These are phyloP conservation scores for Leccinum disarticulatum DNA, from an alignment of 768 basidiomycete genomes.

Conservation along the genomic window DNA sequence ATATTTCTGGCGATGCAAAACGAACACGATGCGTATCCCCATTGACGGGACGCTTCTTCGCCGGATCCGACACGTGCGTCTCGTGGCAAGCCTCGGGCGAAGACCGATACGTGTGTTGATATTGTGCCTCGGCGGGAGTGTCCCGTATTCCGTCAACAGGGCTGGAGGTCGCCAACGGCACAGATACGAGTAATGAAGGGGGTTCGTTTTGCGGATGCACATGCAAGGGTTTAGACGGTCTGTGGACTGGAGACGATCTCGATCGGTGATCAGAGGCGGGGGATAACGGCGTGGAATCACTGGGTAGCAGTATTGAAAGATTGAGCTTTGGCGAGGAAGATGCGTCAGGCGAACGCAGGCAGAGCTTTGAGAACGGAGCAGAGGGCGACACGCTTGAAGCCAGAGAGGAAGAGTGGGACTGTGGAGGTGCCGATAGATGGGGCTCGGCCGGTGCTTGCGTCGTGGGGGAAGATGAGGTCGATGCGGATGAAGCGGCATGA, in stretches of 20 bases:
- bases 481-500: not conserved
- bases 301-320: constrained; percentile 11
- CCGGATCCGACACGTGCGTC: constrained; percentile 7
- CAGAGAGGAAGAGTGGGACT: not conserved
- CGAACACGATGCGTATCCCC: constrained; percentile 27
- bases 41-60: constrained; percentile 10
- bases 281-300: constrained; percentile 3
- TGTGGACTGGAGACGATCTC: constrained; percentile 14
- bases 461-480: not conserved
- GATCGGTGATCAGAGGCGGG: constrained; percentile 5
- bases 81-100: constrained; percentile 13
- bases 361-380: constrained; percentile 51
- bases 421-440: not conserved
- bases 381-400: constrained; percentile 42
- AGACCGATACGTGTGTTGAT: constrained; percentile 17
- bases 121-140: constrained; percentile 25
- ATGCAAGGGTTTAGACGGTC: constrained; percentile 29
- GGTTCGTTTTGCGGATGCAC: constrained; percentile 27
- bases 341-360: constrained; percentile 40
- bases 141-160: constrained; percentile 21
- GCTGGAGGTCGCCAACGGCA: constrained; percentile 3
- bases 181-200: constrained; percentile 3
- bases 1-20: constrained; percentile 34
- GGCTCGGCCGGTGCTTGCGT: not conserved
- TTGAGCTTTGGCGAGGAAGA: constrained; percentile 8